Percentiles rank a stretch among this genome's conserved stretches.
phyloP scores from a whole-genome alignment of 129 eudicot species.

The Ambrosia trifida region DNA sequence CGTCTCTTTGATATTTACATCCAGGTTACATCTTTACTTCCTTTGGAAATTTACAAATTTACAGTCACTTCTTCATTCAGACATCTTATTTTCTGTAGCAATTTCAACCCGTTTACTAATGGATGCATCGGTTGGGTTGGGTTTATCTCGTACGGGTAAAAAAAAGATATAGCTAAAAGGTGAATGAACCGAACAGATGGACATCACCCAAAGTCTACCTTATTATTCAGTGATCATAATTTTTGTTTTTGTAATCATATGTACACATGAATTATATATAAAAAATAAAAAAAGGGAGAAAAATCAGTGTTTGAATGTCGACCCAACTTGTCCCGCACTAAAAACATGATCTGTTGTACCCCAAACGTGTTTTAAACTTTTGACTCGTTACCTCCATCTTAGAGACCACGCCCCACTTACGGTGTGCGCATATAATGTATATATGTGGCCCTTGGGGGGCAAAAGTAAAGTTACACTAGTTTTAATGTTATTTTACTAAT shows the following conservation, averaged over 20 bases:
- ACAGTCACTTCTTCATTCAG: slow-evolving; percentile 1
- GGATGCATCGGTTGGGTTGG: not conserved
- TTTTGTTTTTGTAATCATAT: not conserved
- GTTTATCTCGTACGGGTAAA: not conserved
- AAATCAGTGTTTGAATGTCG: not conserved
- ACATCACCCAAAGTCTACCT: not conserved
- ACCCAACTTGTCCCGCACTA: not conserved
- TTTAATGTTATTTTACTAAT: too few species aligned
- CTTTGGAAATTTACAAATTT: not conserved
- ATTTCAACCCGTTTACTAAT: not conserved
- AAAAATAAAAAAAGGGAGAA: not conserved
- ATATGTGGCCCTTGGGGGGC: too few species aligned
- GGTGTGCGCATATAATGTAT: too few species aligned
- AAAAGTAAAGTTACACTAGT: too few species aligned
- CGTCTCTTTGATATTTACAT: slow-evolving; percentile 57
- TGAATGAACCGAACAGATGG: not conserved
- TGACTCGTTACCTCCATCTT: not conserved
- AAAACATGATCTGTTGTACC: not conserved
- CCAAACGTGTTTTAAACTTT: not conserved
- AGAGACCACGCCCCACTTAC: too few species aligned
- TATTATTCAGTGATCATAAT: not conserved
- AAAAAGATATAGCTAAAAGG: not conserved
- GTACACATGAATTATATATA: too few species aligned
- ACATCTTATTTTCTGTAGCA: not conserved
- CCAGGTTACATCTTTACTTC: slow-evolving; percentile 35